Evolutionary conservation across 352 stramenopile genomes (phyloP).

Genomic region (Pythium phragmitis): DNA sequence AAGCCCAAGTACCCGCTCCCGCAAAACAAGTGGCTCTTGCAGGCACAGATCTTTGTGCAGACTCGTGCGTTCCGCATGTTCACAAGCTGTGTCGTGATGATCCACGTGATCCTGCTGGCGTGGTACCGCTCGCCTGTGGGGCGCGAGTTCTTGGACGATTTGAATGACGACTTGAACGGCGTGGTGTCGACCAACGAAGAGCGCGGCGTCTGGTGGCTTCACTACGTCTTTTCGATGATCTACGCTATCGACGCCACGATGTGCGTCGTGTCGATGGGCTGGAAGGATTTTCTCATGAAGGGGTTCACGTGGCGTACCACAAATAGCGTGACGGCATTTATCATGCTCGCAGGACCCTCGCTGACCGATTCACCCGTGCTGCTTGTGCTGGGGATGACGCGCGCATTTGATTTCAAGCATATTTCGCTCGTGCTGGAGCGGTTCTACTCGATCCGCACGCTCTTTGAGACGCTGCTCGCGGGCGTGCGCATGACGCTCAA

Average conservation of each 20-base stretch:
- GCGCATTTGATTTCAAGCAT: slow-evolving; percentile 84
- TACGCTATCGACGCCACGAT: slow-evolving; percentile 74
- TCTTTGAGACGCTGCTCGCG: slow-evolving; percentile 74
- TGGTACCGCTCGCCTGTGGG: slow-evolving; percentile 69
- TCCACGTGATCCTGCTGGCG: slow-evolving; percentile 72
- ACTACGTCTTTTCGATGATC: slow-evolving; percentile 79
- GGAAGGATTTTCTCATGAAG: slow-evolving; percentile 83
- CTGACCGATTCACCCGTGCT: slow-evolving; percentile 61
- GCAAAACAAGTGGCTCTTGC: slow-evolving; percentile 53
- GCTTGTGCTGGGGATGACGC: slow-evolving; percentile 72
- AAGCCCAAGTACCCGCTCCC: slow-evolving; percentile 73
- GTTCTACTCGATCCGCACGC: slow-evolving; percentile 59
- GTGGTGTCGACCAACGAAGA: slow-evolving; percentile 29
- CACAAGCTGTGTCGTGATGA: slow-evolving; percentile 56
- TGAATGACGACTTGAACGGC: slow-evolving; percentile 29
- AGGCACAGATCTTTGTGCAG: slow-evolving; percentile 66
- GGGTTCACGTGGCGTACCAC: slow-evolving; percentile 78
- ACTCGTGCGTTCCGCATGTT: slow-evolving; percentile 62
- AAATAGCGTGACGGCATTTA: slow-evolving; percentile 71
- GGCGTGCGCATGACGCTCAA: slow-evolving; percentile 73
- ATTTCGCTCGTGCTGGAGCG: slow-evolving; percentile 75
- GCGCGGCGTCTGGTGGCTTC: slow-evolving; percentile 61
- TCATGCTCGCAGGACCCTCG: slow-evolving; percentile 71
- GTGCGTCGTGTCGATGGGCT: slow-evolving; percentile 69
- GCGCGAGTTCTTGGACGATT: slow-evolving; percentile 31